These are phyloP conservation scores for Scheffersomyces insectosa DNA, from an alignment of 1,139 yeast genomes.

Conservation along the genomic window DNA sequence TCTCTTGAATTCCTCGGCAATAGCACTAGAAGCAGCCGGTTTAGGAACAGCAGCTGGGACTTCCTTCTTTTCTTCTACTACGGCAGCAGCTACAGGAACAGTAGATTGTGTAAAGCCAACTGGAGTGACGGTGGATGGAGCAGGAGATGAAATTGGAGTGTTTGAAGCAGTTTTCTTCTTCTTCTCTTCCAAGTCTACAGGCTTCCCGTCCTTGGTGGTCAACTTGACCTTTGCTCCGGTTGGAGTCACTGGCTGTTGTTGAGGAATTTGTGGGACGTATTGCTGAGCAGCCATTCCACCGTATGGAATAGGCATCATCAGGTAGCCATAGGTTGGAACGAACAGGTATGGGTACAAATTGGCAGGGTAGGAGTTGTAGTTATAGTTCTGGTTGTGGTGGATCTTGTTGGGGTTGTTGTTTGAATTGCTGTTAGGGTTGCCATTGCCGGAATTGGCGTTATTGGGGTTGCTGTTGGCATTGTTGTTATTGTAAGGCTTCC, in stretches of 20 bases:
- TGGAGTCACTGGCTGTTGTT: slow-evolving; percentile 2
- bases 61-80: slow-evolving; percentile 16
- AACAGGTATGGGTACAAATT: slow-evolving; percentile 15
- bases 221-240: slow-evolving; percentile 30
- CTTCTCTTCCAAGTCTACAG: slow-evolving; percentile 46
- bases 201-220: slow-evolving; percentile 50
- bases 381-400: slow-evolving; percentile 12
- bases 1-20: slow-evolving; percentile 26
- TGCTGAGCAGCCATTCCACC: slow-evolving; percentile 13
- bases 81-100: slow-evolving; percentile 15
- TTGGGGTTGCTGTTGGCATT: background rate
- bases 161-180: slow-evolving; percentile 25
- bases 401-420: slow-evolving; percentile 7
- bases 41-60: slow-evolving; percentile 11
- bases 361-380: slow-evolving; percentile 14
- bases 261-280: slow-evolving; percentile 13
- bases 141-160: slow-evolving; percentile 9
- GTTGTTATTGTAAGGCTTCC: slow-evolving; percentile 6
- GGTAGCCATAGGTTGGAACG: slow-evolving; percentile 16
- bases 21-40: slow-evolving; percentile 9
- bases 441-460: background rate
- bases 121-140: slow-evolving; percentile 7
- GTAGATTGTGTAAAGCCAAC: slow-evolving; percentile 3
- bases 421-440: slow-evolving; percentile 5
- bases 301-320: slow-evolving; percentile 17